These are phyloP conservation scores for Clavaria fumosa DNA, from an alignment of 768 basidiomycete species.

Conservation along the genomic window DNA sequence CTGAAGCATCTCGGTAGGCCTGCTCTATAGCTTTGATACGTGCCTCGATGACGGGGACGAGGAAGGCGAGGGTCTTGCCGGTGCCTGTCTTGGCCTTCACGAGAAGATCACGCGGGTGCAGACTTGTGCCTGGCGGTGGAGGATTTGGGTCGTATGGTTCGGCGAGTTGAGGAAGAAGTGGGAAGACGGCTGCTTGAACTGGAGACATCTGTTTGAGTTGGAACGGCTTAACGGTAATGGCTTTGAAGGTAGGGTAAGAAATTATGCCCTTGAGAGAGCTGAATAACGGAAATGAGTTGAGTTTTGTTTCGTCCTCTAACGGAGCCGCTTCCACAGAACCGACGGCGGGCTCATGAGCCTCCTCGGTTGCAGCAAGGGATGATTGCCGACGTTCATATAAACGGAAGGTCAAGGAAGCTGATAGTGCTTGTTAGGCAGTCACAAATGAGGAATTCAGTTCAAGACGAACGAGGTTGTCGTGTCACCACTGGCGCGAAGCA, in stretches of 20 bases:
- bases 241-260: conserved; percentile 30
- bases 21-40: conserved; percentile 45
- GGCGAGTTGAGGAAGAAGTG: conserved; percentile 56
- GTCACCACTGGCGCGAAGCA: no score
- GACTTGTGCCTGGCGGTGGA: conserved; percentile 15
- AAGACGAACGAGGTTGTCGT: no score
- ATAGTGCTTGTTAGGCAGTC: no score
- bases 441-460: no score
- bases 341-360: no score
- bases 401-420: no score
- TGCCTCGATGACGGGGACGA: conserved; percentile 73
- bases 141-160: conserved; percentile 30
- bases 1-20: conserved; percentile 28
- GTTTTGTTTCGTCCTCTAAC: conserved; percentile 1
- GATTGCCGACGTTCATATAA: no score
- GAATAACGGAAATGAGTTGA: conserved; percentile 21
- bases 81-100: conserved; percentile 84
- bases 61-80: conserved; percentile 80
- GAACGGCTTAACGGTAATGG: conserved; percentile 52
- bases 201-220: conserved; percentile 55
- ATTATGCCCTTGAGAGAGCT: conserved; percentile 24
- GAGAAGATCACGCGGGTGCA: conserved; percentile 50
- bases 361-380: no score
- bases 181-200: conserved; percentile 70
- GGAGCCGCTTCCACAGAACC: no score